phyloP scores from a whole-genome alignment of 73 alveolate genomes.

The Breviolum minutum region DNA sequence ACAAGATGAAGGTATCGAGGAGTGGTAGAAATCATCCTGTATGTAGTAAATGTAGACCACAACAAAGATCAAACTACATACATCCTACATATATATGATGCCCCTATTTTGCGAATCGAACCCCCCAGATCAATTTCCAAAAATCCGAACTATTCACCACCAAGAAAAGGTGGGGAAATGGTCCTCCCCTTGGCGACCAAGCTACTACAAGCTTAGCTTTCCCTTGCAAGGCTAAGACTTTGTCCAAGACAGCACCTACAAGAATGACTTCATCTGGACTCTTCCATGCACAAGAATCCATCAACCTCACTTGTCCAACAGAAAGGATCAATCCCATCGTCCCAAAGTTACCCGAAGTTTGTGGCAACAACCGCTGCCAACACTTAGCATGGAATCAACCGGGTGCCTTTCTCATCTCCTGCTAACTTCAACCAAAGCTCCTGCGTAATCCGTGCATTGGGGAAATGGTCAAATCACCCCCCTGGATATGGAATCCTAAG shows the following conservation, averaged over 20 bases:
- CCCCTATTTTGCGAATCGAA: no score
- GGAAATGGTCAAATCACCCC: not conserved
- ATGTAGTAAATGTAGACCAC: no score
- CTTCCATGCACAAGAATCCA: no score
- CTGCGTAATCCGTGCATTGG: not conserved
- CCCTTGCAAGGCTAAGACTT: conserved; percentile 67
- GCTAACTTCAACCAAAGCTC: conserved; percentile 91
- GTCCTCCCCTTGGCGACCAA: not conserved
- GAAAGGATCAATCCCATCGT: no score
- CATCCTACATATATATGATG: not conserved
- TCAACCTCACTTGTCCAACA: no score
- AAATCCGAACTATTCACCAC: not conserved
- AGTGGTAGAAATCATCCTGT: no score
- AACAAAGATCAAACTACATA: no score
- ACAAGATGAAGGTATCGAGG: no score
- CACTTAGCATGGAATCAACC: not conserved
- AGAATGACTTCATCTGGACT: not conserved
- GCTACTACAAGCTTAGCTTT: conserved; percentile 43
- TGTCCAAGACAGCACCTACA: conserved; percentile 72
- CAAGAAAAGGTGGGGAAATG: no score
- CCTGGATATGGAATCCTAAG: no score
- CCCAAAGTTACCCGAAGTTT: no score
- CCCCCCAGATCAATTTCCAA: not conserved
- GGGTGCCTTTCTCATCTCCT: conserved; percentile 82
- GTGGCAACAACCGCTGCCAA: not conserved